Conservation (phyloP, 169 alveolate species). For the Neospora caninum region DNA sequence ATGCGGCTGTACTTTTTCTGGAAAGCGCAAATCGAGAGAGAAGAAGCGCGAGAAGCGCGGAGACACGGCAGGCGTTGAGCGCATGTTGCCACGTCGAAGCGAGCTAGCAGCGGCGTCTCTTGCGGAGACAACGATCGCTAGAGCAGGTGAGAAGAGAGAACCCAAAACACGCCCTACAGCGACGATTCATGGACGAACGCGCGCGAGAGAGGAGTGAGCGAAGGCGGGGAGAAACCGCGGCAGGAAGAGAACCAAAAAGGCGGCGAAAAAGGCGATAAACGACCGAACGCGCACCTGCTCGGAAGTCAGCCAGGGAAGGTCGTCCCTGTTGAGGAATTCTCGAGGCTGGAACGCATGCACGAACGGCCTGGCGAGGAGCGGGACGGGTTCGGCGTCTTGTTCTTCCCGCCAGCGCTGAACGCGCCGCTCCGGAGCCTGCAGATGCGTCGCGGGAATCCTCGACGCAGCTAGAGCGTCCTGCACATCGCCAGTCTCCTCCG, state of each 20-base stretch:
- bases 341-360: conserved; percentile 20
- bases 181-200: no score
- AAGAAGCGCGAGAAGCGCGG: background rate
- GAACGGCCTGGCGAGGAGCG: conserved; percentile 15
- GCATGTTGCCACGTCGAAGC: no score
- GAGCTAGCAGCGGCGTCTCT: no score
- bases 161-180: no score
- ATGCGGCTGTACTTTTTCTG: conserved; percentile 25
- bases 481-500: no score
- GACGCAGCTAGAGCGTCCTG: no score
- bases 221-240: background rate
- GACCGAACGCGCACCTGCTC: conserved; percentile 3
- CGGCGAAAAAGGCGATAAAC: background rate
- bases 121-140: no score
- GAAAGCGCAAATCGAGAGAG: background rate
- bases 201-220: background rate
- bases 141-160: no score
- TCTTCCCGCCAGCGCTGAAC: background rate
- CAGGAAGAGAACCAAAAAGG: background rate
- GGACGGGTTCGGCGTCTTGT: background rate
- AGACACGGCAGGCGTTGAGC: background rate
- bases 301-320: background rate
- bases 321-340: background rate
- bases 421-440: background rate
- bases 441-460: no score